phyloP scores from a whole-genome alignment of 192 early-diverging fungal genomes.

The Phycomyces nitens region DNA sequence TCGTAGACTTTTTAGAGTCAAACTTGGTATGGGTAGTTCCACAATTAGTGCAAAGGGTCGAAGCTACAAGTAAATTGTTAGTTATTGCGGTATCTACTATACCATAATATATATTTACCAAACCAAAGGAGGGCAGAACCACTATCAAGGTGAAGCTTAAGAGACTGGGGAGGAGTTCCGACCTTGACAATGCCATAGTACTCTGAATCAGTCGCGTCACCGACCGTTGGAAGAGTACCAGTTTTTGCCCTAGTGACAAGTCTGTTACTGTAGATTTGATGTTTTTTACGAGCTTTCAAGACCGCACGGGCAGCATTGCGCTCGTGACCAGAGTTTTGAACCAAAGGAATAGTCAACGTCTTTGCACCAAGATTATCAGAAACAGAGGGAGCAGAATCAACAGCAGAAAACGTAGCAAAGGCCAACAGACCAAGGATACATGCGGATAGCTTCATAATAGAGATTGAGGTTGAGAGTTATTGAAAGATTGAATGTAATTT shows the following conservation, averaged over 20 bases:
- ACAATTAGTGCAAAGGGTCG: slow-evolving; percentile 24
- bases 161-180: slow-evolving; percentile 63
- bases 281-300: slow-evolving; percentile 21
- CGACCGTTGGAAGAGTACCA: slow-evolving; percentile 25
- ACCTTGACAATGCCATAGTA: slow-evolving; percentile 66
- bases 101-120: slow-evolving; percentile 13
- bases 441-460: background rate
- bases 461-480: background rate
- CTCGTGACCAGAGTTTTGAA: slow-evolving; percentile 18
- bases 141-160: slow-evolving; percentile 70
- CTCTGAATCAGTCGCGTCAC: slow-evolving; percentile 46
- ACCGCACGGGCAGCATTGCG: slow-evolving; percentile 23
- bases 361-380: background rate
- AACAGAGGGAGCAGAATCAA: background rate
- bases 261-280: background rate
- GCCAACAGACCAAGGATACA: background rate
- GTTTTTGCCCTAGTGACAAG: background rate
- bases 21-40: slow-evolving; percentile 34
- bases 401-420: background rate
- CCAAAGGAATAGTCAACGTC: slow-evolving; percentile 11
- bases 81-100: background rate
- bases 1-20: slow-evolving; percentile 33
- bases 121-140: slow-evolving; percentile 71
- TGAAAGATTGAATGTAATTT: background rate
- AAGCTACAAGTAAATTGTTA: slow-evolving; percentile 19